Conservation (phyloP, 23 red algal species). For the Cyanidiococcus yangmingshanensis region DNA sequence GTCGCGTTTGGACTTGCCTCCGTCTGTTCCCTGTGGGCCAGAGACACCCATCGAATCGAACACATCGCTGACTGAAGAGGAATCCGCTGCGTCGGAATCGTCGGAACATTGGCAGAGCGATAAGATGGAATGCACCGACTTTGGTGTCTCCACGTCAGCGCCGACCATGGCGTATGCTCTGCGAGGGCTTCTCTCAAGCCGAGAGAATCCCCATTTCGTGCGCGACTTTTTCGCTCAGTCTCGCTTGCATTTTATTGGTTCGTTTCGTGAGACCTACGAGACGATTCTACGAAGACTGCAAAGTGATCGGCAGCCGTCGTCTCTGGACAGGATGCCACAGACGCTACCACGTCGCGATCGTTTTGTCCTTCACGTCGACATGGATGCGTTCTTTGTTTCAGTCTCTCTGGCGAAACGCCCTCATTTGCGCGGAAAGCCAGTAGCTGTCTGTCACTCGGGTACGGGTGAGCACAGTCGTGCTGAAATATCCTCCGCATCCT, state of each 20-base stretch:
- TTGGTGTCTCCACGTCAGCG: background rate
- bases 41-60: background rate
- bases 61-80: background rate
- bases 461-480: constrained; percentile 21
- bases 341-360: constrained; percentile 21
- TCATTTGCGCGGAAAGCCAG: constrained; percentile 38
- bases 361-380: constrained; percentile 87
- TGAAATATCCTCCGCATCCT: constrained; percentile 84
- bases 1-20: background rate
- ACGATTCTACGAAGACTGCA: constrained; percentile 46
- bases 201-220: constrained; percentile 90
- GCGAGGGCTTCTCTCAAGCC: constrained; percentile 24
- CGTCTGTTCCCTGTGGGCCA: background rate
- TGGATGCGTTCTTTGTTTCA: constrained; percentile 93
- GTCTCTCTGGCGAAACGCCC: constrained; percentile 56
- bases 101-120: background rate
- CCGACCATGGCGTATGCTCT: background rate
- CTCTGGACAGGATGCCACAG: constrained; percentile 18
- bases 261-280: constrained; percentile 87
- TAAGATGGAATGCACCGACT: background rate
- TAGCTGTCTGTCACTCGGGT: constrained; percentile 78
- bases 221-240: constrained; percentile 83
- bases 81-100: background rate
- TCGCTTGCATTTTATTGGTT: constrained; percentile 96
- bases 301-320: constrained; percentile 18